Evolutionary conservation across 495 filamentous ascomycete genomes (phyloP), one percentile per base, ranked within the genome.

Genomic region (Neurospora sublineolata): DNA sequence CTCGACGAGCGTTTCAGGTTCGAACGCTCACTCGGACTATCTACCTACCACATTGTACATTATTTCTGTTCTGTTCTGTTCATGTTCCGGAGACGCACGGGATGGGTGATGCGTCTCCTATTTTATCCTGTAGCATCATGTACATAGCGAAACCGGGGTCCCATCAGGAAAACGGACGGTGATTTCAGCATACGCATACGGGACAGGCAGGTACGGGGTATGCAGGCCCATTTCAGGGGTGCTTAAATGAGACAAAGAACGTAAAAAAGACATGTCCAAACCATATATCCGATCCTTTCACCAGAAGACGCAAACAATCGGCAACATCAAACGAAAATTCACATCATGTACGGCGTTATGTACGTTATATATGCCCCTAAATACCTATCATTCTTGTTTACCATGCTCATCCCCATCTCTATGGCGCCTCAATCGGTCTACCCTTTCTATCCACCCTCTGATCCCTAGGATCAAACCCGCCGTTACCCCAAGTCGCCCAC

Each of bases 401-500:
- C 27, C 16, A 60, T 60, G 20, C 20, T 52, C 44, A 52, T 23
- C 44, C 44, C 11, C 11, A 52, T 14, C 44, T 52, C 67, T 77
- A 79, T 20, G 69, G 72, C 37, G 72, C 73, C 58, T 82, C 83
- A 18, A 85, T 83, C 68, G 82, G 82, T 69, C 80, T 77, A 2
- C 93, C 93, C 80, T 95, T 97, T 71, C 88, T 86, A 78, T 91
- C 88, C 38, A 97, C 93, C 73, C 94, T 88, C 81, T 89, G 85
- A 82, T 98, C 94, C 52, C 90, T 86, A 1, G 94, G 94, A 83
- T 98, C 92, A 78, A 98, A 98, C 2, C 94, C 94, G 3, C 94
- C 94, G 67, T 92, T 89, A 0, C 94, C 94, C 92, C 93, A 97
- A n/a, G 87, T 87, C 27, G 94, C 94, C 94, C 94, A 98, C 76